Base-by-base conservation (phyloP, 371 early-diverging fungal genomes). In the Mortierella sp. region DNA sequence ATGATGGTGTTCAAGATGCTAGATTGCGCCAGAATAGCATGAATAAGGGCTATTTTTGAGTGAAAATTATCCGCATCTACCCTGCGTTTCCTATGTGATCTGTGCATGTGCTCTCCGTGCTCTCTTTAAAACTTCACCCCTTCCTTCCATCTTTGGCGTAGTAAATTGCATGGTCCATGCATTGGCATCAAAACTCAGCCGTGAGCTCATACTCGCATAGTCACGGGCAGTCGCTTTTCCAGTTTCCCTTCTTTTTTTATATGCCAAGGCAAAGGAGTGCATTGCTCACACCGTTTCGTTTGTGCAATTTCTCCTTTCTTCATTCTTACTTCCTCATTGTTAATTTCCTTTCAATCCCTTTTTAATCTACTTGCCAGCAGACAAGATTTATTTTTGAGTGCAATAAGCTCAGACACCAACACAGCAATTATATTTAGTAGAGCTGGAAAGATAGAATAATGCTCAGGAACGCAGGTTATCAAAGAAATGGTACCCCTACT, bases 381-480 rank as follows among this genome's bases (percentile, higher is more conserved):
- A n/a, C n/a, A n/a, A n/a, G n/a, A n/a, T n/a, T n/a, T n/a, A n/a
- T n/a, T n/a, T n/a, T n/a, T n/a, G n/a, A n/a, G n/a, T n/a, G n/a
- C n/a, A 47, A n/a, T 15, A 53, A 53, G 53, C 17, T 53, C 15
- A 10, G 40, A 9, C 47, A 19, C 15, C 10, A 53, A 26, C 26
- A 22, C 53, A 10, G 8, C 8, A 53, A 53, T 26, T 15, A 53
- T 47, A 53, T 8, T 26, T 6, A 53, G 9, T 5, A 26, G 26
- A 9, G 13, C 13, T 7, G 3, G 10, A 40, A 23, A 34, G 8
- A 59, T 13, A 19, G 17, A 61, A 17, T n/a, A 29, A 68, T 68
- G 69, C 49, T 70, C 58, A 64, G 67, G 59, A 66, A 66, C 19
- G 15, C 68, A 32, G 62, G 64, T 28, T 70, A 70, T 53, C 65